Base-by-base conservation (phyloP, 768 basidiomycete genomes). In the Tricholoma sp. region DNA sequence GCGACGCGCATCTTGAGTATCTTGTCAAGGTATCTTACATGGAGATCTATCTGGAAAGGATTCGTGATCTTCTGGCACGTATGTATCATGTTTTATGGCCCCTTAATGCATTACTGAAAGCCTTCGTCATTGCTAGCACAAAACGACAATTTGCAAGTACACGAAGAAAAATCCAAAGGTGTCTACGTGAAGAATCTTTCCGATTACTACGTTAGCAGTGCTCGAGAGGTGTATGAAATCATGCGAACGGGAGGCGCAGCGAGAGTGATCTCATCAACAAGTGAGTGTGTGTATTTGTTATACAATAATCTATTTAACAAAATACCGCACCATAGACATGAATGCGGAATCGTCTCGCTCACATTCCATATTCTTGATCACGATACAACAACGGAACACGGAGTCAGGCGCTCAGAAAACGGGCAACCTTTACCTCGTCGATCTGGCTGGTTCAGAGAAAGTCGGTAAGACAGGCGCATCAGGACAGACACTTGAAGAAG, bases 11-110 rank as follows among this genome's bases (percentile, higher is more conserved):
- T 71, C 76, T 99, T 57, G 97, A 99, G 73, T 99, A 99, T 71
- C 85, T 98, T 62, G 97, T 99, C 71, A 99, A 99, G 75, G 97
- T 98, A 52, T 97, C 94, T 34, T 99, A 98, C 72, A 98, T 99
- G 96, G 97, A 99, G 76, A 98, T 99, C 58, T 99, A 99, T 73
- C 81, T 98, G 59, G 97, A 99, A 73, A 85, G 88, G 60, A 93
- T 99, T 63, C 83, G 95, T 53, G 97, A 99, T 80, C 75, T 99
- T 55, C 81, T 99, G 54, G 89, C 94, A 59, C 97, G 96, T 98
- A 72, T 68, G 96, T 83, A 11, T 1, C 19, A 2, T 50, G 24
- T 3, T 12, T 29, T 49, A 34, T 21, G 51, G 46, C 34, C 10
- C 12, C 21, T 34, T n/a, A 51, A 32, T 47, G 45, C n/a, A 43